These are phyloP conservation scores for Ceratobasidium sp. DNA, from an alignment of 1,284 basidiomycete species.

Conservation along the genomic window DNA sequence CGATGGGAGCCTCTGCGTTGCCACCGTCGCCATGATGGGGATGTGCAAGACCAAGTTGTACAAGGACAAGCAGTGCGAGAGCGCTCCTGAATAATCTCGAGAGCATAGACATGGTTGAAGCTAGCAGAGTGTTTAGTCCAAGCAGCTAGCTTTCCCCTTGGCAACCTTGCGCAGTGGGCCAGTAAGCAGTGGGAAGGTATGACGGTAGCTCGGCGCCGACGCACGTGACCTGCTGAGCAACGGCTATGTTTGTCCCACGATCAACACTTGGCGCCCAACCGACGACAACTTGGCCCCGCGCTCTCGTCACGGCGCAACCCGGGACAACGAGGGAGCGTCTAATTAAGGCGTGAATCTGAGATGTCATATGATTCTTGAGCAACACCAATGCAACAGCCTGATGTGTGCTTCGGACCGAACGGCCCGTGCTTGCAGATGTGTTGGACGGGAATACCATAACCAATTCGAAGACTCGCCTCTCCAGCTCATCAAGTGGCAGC, in stretches of 20 bases:
- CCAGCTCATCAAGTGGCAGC: neutral
- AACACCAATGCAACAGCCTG: neutral
- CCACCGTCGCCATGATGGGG: constrained; percentile 50
- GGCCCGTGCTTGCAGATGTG: neutral
- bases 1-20: constrained; percentile 70
- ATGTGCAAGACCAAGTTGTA: constrained; percentile 22
- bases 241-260: neutral
- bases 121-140: neutral
- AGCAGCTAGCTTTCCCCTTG: neutral
- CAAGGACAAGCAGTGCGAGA: neutral
- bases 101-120: neutral
- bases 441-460: constrained; percentile 20
- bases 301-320: constrained; percentile 1
- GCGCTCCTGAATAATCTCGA: neutral
- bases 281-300: neutral
- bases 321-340: neutral
- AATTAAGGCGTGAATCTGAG: neutral
- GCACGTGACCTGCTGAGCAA: constrained; percentile 2
- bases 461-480: constrained; percentile 3
- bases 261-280: neutral
- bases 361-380: constrained; percentile 10
- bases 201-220: neutral
- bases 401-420: neutral
- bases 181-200: constrained; percentile 5
- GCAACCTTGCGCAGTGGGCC: neutral